Evolutionary conservation across 805 yeast genomes (phyloP), one percentile per base, ranked within the genome.

Genomic region (Teunomyces lycoperdinae): DNA sequence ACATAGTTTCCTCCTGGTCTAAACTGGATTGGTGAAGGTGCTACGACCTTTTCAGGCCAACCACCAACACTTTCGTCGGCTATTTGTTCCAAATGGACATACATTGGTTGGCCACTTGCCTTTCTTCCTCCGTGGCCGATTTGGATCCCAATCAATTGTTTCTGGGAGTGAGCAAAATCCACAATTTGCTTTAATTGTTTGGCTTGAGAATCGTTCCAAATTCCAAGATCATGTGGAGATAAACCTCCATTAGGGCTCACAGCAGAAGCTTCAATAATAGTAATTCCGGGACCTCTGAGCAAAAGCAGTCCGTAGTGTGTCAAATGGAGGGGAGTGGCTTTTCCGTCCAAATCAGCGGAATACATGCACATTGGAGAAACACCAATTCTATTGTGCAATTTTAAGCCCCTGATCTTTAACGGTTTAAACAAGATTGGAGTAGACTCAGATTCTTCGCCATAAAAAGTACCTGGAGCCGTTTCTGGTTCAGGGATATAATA

Each of bases 291-390:
- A 3, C 84, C 84, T 44, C 81, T 62, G 10, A 66, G 44, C 0
- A 80, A 74, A 44, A 74, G 64, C 0, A 72, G 58, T 3, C 80
- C 80, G 52, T 80, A 77, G 53, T 80, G 83, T 6, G 70, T 67
- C 14, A 69, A 50, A 52, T 80, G 83, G 63, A 70, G 80, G 13
- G 67, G 73, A 0, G 77, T 79, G 0, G 73, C 68, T 11, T 61
- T 58, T 2, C 74, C 74, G 42, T 77, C 62, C 20, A 53, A 52
- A 2, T 58, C 53, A 2, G 77, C 71, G 5, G 82, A 72, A 58
- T 79, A 79, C 43, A 68, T 74, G 57, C 83, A 76, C 82, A 79
- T 77, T 41, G 83, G 83, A 0, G 84, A 71, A 16, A 80, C 79
- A 43, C 81, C 81, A 27, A 80, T 58, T 50, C 86, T 66, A 58